These are phyloP conservation scores for Argentina anserina DNA, from an alignment of 306 rosid species.

Conservation along the genomic window DNA sequence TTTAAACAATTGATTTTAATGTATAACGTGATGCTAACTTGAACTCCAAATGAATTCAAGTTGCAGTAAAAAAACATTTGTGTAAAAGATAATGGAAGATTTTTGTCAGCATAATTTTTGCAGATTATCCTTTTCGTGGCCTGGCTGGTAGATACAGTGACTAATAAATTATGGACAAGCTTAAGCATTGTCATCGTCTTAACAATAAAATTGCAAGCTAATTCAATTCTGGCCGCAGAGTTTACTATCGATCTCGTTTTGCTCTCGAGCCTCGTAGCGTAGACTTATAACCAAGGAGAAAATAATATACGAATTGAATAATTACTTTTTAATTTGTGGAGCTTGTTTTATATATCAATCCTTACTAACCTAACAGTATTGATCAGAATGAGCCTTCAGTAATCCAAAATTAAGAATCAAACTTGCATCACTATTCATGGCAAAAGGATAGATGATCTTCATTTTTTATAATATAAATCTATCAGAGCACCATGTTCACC, in stretches of 20 bases:
- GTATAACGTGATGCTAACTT: neutral
- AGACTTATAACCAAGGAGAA: neutral
- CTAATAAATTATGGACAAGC: neutral
- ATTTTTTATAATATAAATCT: neutral
- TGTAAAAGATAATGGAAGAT: neutral
- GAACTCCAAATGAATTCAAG: neutral
- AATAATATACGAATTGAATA: neutral
- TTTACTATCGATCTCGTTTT: neutral
- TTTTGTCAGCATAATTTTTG: neutral
- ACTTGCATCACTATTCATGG: neutral
- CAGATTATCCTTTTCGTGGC: conserved; percentile 9
- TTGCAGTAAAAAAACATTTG: conserved; percentile 1
- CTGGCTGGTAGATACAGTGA: conserved; percentile 3
- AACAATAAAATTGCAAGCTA: too few relatives aligned
- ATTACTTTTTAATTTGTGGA: neutral
- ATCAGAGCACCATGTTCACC: neutral
- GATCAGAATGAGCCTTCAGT: neutral
- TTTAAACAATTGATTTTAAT: conserved; percentile 1
- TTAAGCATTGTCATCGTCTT: neutral
- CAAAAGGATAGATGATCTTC: neutral
- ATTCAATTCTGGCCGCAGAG: too few relatives aligned
- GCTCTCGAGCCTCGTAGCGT: neutral
- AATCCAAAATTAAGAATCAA: neutral
- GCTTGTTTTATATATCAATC: neutral
- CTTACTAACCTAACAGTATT: neutral